phyloP scores from a whole-genome alignment of 2,329 filamentous ascomycete species.

The Trichoderma brevicompactum region DNA sequence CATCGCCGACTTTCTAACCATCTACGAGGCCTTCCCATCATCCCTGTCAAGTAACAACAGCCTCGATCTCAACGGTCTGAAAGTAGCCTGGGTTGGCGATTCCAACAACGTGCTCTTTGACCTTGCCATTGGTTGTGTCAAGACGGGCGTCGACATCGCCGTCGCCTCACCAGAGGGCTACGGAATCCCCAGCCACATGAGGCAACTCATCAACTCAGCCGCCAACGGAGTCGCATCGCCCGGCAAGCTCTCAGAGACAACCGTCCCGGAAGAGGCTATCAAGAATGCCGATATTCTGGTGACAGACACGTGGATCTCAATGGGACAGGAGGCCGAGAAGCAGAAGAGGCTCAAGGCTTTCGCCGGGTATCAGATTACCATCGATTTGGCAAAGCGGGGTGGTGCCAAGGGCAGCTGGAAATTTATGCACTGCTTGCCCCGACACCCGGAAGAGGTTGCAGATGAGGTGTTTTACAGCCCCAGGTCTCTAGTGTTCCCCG shows the following conservation, averaged over 20 bases:
- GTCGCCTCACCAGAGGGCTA: slow-evolving; percentile 89
- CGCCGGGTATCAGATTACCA: slow-evolving; percentile 87
- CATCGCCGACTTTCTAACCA: slow-evolving; percentile 91
- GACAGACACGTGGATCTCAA: slow-evolving; percentile 97
- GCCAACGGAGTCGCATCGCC: slow-evolving; percentile 59
- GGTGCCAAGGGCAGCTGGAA: slow-evolving; percentile 90
- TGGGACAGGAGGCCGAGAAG: slow-evolving; percentile 92
- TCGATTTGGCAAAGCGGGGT: slow-evolving; percentile 78
- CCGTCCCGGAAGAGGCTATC: slow-evolving; percentile 80
- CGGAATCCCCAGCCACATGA: slow-evolving; percentile 77
- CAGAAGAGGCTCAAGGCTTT: slow-evolving; percentile 80
- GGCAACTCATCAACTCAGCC: slow-evolving; percentile 69
- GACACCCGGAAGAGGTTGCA: slow-evolving; percentile 88
- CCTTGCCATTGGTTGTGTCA: slow-evolving; percentile 82
- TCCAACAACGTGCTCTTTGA: slow-evolving; percentile 98
- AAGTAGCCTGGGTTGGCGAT: slow-evolving; percentile 95
- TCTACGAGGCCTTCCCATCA: slow-evolving; percentile 74
- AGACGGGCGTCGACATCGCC: slow-evolving; percentile 82
- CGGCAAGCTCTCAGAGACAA: slow-evolving; percentile 75
- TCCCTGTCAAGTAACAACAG: slow-evolving; percentile 43
- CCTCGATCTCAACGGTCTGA: slow-evolving; percentile 78
- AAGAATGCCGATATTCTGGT: slow-evolving; percentile 87
- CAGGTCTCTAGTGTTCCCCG: slow-evolving; percentile 85
- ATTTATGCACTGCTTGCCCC: slow-evolving; percentile 97
- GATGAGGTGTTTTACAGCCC: slow-evolving; percentile 93